These are phyloP conservation scores for Nelumbo lutea DNA, from an alignment of 164 flowering plant species.

Conservation along the genomic window DNA sequence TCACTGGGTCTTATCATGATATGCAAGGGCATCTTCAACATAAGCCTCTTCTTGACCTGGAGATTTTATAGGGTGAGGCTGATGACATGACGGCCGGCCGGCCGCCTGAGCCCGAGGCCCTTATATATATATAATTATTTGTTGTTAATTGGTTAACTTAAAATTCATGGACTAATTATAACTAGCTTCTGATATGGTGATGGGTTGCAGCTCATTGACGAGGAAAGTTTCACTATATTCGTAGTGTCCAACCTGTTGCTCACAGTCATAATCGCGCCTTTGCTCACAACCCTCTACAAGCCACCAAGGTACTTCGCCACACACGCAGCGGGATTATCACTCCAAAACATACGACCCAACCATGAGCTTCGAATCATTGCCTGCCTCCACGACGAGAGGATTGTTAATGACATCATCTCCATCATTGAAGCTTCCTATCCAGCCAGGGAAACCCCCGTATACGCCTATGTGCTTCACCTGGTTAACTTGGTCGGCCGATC, in stretches of 20 bases:
- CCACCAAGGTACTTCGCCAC: constrained; percentile 51
- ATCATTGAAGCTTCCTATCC: constrained; percentile 49
- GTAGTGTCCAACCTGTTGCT: constrained; percentile 25
- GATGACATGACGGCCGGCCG: no score
- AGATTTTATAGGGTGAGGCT: no score
- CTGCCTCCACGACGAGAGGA: constrained; percentile 44
- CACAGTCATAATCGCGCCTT: constrained; percentile 41
- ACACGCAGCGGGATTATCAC: constrained; percentile 40
- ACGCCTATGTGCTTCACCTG: constrained; percentile 39
- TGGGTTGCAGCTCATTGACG: constrained; percentile 34
- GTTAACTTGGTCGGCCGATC: constrained; percentile 47
- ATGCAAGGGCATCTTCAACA: not conserved
- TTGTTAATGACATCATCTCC: constrained; percentile 34
- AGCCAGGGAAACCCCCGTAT: constrained; percentile 34
- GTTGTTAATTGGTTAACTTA: no score
- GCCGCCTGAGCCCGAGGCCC: no score
- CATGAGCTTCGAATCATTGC: constrained; percentile 36
- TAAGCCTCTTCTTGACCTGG: no score
- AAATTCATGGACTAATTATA: no score
- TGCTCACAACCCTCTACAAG: constrained; percentile 46
- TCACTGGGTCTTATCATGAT: constrained; percentile 1
- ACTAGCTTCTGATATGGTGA: no score
- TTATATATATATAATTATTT: no score
- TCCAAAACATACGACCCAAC: constrained; percentile 46
- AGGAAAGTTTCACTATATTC: constrained; percentile 37